Conservation (phyloP, 768 basidiomycete genomes). For the Leccinum obscurum region DNA sequence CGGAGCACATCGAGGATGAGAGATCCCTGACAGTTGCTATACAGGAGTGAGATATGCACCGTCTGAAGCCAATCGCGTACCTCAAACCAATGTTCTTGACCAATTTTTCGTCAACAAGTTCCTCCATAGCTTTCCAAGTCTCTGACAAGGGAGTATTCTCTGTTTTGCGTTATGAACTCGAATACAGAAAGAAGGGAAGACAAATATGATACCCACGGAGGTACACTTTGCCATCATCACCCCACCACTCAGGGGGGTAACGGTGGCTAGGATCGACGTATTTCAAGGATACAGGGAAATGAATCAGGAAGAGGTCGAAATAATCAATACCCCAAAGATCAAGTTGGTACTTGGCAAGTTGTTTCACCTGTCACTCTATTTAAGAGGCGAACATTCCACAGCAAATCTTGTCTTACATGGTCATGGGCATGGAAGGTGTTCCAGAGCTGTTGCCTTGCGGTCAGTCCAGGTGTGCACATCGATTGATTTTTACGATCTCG, state of each 20-base stretch:
- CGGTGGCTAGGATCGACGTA: constrained; percentile 76
- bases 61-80: constrained; percentile 32
- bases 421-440: constrained; percentile 86
- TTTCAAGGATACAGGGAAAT: constrained; percentile 82
- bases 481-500: constrained; percentile 15
- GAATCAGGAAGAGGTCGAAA: constrained; percentile 79
- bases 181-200: background rate
- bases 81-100: constrained; percentile 81
- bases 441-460: constrained; percentile 59
- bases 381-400: background rate
- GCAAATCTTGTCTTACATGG: constrained; percentile 46
- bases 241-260: constrained; percentile 85
- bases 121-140: constrained; percentile 85
- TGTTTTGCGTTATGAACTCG: constrained; percentile 23
- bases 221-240: constrained; percentile 67
- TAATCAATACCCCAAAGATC: constrained; percentile 82
- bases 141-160: constrained; percentile 72
- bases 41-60: constrained; percentile 1
- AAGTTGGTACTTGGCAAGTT: constrained; percentile 62
- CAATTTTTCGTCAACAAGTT: constrained; percentile 66
- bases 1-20: constrained; percentile 74
- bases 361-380: constrained; percentile 46
- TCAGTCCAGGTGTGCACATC: constrained; percentile 7
- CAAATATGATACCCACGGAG: constrained; percentile 44
- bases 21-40: constrained; percentile 72